Percentiles rank a stretch among this genome's conserved stretches.
Evolutionary conservation across 2,329 filamentous ascomycete genomes (phyloP).

Genomic region (Paecilomyces formosus): DNA sequence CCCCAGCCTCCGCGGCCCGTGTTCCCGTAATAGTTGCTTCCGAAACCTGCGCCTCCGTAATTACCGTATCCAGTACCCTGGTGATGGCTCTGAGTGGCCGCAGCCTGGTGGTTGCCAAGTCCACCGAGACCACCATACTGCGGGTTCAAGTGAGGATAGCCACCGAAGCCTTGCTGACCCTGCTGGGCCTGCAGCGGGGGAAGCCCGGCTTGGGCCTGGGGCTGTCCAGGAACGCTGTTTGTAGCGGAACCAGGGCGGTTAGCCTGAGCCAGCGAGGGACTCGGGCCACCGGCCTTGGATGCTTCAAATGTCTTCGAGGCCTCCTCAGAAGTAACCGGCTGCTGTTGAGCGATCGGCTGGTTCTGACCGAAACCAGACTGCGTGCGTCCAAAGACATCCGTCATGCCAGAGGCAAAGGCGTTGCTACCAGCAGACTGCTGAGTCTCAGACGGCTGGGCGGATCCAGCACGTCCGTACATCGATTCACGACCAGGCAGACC

Average conservation of each 20-base stretch:
- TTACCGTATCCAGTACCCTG: slow-evolving; percentile 35
- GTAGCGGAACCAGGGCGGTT: slow-evolving; percentile 57
- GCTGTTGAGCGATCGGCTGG: slow-evolving; percentile 46
- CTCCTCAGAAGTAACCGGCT: slow-evolving; percentile 43
- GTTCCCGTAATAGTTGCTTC: slow-evolving; percentile 36
- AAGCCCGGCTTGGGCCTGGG: slow-evolving; percentile 42
- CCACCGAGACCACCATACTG: slow-evolving; percentile 44
- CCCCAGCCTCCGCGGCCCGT: slow-evolving; percentile 38
- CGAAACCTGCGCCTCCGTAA: slow-evolving; percentile 35
- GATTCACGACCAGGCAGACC: slow-evolving; percentile 44
- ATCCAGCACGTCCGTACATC: slow-evolving; percentile 54
- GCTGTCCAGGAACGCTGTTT: slow-evolving; percentile 49
- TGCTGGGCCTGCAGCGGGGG: slow-evolving; percentile 49
- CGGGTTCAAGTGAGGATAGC: slow-evolving; percentile 48
- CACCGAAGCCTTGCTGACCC: slow-evolving; percentile 49
- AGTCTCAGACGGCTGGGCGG: slow-evolving; percentile 48
- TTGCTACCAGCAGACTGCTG: slow-evolving; percentile 44
- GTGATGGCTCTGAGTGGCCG: slow-evolving; percentile 30
- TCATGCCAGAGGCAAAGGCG: slow-evolving; percentile 44
- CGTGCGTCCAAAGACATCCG: slow-evolving; percentile 54
- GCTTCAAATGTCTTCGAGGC: slow-evolving; percentile 51
- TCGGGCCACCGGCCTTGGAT: slow-evolving; percentile 51
- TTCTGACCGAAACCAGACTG: slow-evolving; percentile 51
- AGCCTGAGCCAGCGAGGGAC: slow-evolving; percentile 54
- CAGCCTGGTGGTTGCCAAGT: slow-evolving; percentile 35